These are phyloP conservation scores for Fusarium nurragi DNA, from an alignment of 2,329 filamentous ascomycete genomes.

Conservation along the genomic window DNA sequence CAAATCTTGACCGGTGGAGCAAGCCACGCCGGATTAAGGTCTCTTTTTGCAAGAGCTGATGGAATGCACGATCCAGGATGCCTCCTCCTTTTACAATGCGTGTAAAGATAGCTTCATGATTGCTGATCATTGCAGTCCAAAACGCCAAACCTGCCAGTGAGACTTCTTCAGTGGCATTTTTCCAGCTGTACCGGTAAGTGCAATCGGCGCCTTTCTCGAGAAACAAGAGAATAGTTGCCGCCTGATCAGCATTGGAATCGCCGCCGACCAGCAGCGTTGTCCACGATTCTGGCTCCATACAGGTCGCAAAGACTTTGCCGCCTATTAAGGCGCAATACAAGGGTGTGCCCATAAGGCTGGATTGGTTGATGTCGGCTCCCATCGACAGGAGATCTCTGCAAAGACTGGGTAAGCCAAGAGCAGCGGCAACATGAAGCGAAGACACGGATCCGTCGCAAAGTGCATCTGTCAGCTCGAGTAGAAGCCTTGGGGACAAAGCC, in stretches of 20 bases:
- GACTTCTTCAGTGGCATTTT: conserved; percentile 21
- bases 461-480: conserved; percentile 46
- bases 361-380: conserved; percentile 35
- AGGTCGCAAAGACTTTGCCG: conserved; percentile 37
- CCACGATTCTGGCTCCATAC: conserved; percentile 38
- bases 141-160: conserved; percentile 42
- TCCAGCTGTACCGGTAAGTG: conserved; percentile 27
- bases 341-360: conserved; percentile 45
- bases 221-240: conserved; percentile 38
- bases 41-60: conserved; percentile 25
- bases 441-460: conserved; percentile 44
- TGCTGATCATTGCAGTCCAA: conserved; percentile 40
- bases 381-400: conserved; percentile 41
- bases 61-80: conserved; percentile 30
- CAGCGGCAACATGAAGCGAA: conserved; percentile 50
- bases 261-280: conserved; percentile 21
- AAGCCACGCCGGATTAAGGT: conserved; percentile 17
- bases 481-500: conserved; percentile 34
- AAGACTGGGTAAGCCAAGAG: conserved; percentile 46
- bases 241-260: conserved; percentile 21
- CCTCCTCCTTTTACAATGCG: conserved; percentile 27
- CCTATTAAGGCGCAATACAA: conserved; percentile 51
- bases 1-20: conserved; percentile 22
- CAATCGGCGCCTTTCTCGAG: conserved; percentile 37
- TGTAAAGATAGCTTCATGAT: conserved; percentile 41